Base-by-base conservation (phyloP, 1,139 yeast species). In the Pichia sp. region DNA sequence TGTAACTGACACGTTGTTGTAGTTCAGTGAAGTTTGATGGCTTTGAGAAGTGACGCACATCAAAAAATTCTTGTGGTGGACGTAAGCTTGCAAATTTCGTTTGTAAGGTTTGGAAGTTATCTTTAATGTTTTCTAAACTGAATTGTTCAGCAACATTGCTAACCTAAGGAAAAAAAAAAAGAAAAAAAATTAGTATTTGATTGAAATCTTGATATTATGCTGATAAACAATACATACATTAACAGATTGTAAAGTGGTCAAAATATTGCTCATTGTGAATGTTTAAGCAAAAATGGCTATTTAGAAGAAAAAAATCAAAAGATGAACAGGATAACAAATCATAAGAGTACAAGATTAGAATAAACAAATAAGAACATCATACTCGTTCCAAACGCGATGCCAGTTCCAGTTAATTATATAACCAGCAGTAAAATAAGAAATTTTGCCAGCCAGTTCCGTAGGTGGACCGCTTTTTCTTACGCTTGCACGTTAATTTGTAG, bases 31-130 rank as follows among this genome's bases (percentile, higher is more conserved):
- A 84, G 67, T 89, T 90, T 49, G 78, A 80, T 23, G 99, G 98
- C 66, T 88, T 89, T 43, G 95, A 85, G 53, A 92, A 67, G 64
- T 96, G 82, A 68, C 92, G 85, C 61, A 86, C 70, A 65, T 92
- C 97, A 61, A 92, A 87, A 65, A 92, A 92, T 66, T 92, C 97
- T 66, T 87, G 95, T 40, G 95, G 89, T 39, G 96, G 86, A 65
- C 85, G 82, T 56, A 92, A 69, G 62, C 86, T 80, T 48, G 95
- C 72, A 54, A 89, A 73, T 52, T 84, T 79, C 41, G 74, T 62
- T 63, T 83, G 89, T 40, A 86, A 57, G 7, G 77, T 59, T 29
- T 43, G 50, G 18, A 42, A 43, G 23, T 71, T 55, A 73, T 74
- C 50, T 30, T 46, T 51, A n/a, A 53, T 35, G 23, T 47, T 48